Evolutionary conservation across 768 basidiomycete genomes (phyloP), one percentile per base, ranked within the genome.

Genomic region (Lactifluus piperatus): DNA sequence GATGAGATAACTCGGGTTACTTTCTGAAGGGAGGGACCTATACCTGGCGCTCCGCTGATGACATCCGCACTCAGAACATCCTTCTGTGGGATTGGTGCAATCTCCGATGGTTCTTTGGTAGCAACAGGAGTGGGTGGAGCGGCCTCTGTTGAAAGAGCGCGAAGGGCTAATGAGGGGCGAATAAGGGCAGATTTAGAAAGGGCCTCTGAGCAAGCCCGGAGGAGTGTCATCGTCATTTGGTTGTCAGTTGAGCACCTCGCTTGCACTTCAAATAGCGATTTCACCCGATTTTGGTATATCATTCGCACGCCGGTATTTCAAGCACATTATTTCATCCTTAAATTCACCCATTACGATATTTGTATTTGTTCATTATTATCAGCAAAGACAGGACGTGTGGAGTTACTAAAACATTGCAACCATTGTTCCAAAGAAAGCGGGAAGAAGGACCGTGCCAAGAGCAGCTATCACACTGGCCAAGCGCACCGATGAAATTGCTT

Each of bases 21-120:
- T 24, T 36, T 30, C 22, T 10, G 14, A 27, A 49, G 20, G 32
- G 13, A 20, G 39, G 47, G 4, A 34, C 2, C 72, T 83, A 63
- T 71, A 93, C 92, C 69, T 57, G 92, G 92, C 62, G 91, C 91
- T 66, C 91, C 92, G 62, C 90, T 93, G 65, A 91, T 82, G 5
- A 82, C 78, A 68, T 94, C 91, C 45, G 91, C 91, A 46, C 85
- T 81, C 65, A 88, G 70, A 56, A 91, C 77, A 69, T 86, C 86
- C 49, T 79, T 66, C 39, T 62, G 66, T 27, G 70, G 79, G 57
- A 76, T 72, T 30, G 79, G 76, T 54, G 76, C 77, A 45, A 72
- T 67, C 47, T 70, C 68, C 73, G 73, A 57, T 75, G 75, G 60
- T 76, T 70, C 56, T 60, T 74, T 58, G 54, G 72, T 60, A 59